Base-by-base conservation (phyloP, 2,329 filamentous ascomycete genomes). In the Aspergillus quadricinctus region DNA sequence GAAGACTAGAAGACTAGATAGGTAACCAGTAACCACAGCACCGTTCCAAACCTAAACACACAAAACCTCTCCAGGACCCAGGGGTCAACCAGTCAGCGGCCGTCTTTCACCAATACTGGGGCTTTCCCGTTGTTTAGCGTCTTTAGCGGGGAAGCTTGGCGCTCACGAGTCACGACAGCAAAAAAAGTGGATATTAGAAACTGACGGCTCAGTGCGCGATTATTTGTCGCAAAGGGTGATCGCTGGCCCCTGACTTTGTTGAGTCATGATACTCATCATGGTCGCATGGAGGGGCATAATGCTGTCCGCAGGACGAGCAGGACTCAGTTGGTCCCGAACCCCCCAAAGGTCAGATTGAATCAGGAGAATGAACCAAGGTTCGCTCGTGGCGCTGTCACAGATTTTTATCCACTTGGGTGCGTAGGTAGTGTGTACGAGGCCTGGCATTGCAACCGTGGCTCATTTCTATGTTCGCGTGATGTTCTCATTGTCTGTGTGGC, bases 131-230 rank as follows among this genome's bases (percentile, higher is more conserved):
- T 45, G 49, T 53, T 46, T 54, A 53, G 55, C 48, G 57, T 27
- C 21, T 43, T 53, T 52, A 50, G 46, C 51, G 51, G 57, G 46
- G 55, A 61, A 61, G 59, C 59, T 61, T 61, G 55, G 59, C 59
- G 29, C 6, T 21, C 48, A 23, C 41, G 19, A 45, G 4, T 21
- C 48, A 23, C 41, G 19, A 45, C 41, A 45, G 41, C 3, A 1
- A 19, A 23, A n/a, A 23, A 46, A n/a, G 49, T 50, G 49, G 49
- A 35, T 11, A 37, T 27, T 46, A 23, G 23, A 23, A 23, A 23
- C 23, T 23, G n/a, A n/a, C n/a, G 23, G 31, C 31, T 6, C 40
- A 43, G 40, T 21, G 8, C 9, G 6, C n/a, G 7, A 37, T 37
- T 37, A 14, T 17, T 37, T 37, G 31, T 17, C 14, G 5, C 14